Evolutionary conservation across 768 basidiomycete species (phyloP), one percentile per base, ranked within the genome.

Genomic region (Galerina marginata): DNA sequence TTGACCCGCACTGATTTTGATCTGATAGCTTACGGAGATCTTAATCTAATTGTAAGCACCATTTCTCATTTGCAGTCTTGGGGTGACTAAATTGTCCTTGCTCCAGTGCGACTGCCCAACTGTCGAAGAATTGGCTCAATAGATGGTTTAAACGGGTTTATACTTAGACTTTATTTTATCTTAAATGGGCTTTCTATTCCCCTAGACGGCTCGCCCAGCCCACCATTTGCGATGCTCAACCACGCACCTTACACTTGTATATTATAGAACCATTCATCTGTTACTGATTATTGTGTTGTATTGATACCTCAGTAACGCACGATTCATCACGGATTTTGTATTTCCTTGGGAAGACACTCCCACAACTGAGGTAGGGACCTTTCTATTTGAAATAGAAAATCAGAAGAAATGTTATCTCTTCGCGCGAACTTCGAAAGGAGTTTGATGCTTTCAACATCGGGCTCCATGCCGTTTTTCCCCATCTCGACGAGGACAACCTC

Each of bases 61-160:
- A 64, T 43, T 40, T 53, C 37, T 50, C 1, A 9, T 15, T 11
- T 7, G n/a, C 12, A 14, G 38, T 43, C 10, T 33, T 52, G 14
- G 36, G 68, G 66, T 46, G 64, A 40, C 48, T 63, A 51, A 67
- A 9, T n/a, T 48, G 16, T 23, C 38, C 46, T 42, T 52, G 59
- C 53, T 50, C 11, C 66, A 93, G 92, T 95, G 93, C 66, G 90
- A 93, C 70, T 95, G 93, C 65, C 90, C 91, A 16, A 83, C 92
- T 2, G 93, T 95, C 45, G 92, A 94, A 75, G 93, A 95, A 69
- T 71, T 87, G 44, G 86, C 85, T 29, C 65, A 72, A 60, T 65
- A 65, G 39, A 48, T n/a, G 39, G 20, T 57, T 60, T 59, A 64
- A 44, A 65, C 56, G 37, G 45, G 47, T 45, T 54, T 47, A 44